Base-by-base conservation (phyloP, 139 green algal species). In the Nannochloris sp. region DNA sequence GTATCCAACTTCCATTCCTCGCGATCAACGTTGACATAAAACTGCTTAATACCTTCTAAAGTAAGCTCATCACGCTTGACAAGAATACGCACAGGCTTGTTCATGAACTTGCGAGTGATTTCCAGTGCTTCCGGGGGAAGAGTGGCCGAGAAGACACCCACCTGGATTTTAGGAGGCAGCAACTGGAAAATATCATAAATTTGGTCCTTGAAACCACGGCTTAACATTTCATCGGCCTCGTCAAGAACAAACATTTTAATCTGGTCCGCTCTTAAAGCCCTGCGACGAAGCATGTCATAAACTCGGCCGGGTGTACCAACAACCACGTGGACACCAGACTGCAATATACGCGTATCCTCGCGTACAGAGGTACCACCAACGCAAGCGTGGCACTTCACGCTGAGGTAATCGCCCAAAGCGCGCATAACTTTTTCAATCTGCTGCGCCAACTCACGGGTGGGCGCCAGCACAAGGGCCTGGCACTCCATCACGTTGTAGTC, bases 111-210 rank as follows among this genome's bases (percentile, higher is more conserved):
- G 66, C 90, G 80, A 60, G 95, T 99, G 82, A 99, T 97, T 82
- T 98, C 95, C 62, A 98, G 82, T 23, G 94, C 94, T 74, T 99
- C 95, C 48, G 94, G 94, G 47, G 95, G 95, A 67, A 99, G 88
- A 13, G 94, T 99, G 65, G 95, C 95, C 23, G 89, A 97, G 83
- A 99, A 99, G 42, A 99, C 90, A 59, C 95, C 95, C 30, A 99
- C 93, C 87, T 97, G 90, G 60, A 99, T 87, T 90, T 98, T 98
- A 56, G 88, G 84, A 19, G 94, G 95, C 77, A 99, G 85, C 72
- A 98, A 88, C 83, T 95, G 83, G 88, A 99, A 99, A 83, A 99
- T 99, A 87, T 99, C 95, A 71, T 99, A 99, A 71, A 99, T 98
- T 83, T 98, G 95, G 78, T 98, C 94, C 88, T 99, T 98, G 88